Evolutionary conservation across 2,329 filamentous ascomycete genomes (phyloP).

Genomic region (Aspergillus ibericus): DNA sequence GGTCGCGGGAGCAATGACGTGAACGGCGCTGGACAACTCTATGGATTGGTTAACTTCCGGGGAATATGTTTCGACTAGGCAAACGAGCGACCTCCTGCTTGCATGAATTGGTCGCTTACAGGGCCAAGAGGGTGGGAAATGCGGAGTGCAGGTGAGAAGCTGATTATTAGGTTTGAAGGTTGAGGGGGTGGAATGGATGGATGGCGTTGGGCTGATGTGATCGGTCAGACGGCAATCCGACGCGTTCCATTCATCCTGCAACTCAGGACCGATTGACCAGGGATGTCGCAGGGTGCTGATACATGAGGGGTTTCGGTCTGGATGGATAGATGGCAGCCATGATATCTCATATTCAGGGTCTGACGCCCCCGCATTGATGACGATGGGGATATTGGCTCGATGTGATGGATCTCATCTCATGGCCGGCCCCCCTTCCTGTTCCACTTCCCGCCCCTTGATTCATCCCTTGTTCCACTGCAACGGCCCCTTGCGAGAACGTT

Average conservation of each 20-base stretch:
- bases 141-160: background rate
- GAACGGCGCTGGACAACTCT: background rate
- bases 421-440: no score
- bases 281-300: background rate
- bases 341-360: background rate
- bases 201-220: background rate
- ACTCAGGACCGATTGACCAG: no score
- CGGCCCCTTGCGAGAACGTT: conserved; percentile 3
- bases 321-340: background rate
- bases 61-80: background rate
- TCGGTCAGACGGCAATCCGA: background rate
- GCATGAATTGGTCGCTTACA: background rate
- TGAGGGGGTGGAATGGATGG: background rate
- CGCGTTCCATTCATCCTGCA: background rate
- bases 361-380: background rate
- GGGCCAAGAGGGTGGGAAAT: background rate
- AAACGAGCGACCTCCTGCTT: background rate
- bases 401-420: conserved; percentile 7
- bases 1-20: background rate
- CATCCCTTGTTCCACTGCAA: conserved; percentile 9
- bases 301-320: background rate
- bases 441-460: background rate
- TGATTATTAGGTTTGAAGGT: background rate
- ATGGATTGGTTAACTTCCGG: background rate
- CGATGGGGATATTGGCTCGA: background rate